Conservation (phyloP, 169 alveolate genomes). For the Ichthyophthirius multifiliis region DNA sequence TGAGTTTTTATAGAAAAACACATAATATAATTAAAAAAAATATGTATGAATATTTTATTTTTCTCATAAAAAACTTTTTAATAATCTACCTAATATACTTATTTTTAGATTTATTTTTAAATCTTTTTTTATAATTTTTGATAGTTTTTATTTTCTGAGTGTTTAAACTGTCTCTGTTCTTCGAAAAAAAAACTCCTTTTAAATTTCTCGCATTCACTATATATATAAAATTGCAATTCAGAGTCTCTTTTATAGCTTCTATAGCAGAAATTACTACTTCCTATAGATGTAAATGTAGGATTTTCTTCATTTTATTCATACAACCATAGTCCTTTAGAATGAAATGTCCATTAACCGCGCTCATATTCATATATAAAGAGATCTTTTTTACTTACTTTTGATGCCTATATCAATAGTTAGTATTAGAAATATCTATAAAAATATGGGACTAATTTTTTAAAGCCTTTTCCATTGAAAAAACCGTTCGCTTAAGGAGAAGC, state of each 20-base stretch:
- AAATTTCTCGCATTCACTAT: conserved; percentile 34
- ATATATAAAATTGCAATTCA: conserved; percentile 40
- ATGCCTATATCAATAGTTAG: conserved; percentile 7
- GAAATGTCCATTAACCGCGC: conserved; percentile 52
- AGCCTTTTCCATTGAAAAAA: conserved; percentile 54
- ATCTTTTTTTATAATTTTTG: no score
- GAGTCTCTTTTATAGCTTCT: conserved; percentile 61
- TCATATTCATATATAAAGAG: conserved; percentile 32
- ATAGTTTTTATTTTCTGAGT: neutral
- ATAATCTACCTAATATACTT: no score
- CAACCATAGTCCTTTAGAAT: conserved; percentile 64
- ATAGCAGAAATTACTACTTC: conserved; percentile 47
- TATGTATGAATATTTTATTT: no score
- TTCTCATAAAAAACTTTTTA: no score
- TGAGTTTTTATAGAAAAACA: no score
- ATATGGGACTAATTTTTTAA: conserved; percentile 54
- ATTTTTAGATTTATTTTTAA: no score
- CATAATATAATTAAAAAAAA: no score
- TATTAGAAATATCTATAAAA: conserved; percentile 53
- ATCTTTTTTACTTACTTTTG: neutral
- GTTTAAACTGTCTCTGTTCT: conserved; percentile 19
- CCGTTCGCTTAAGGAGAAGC: conserved; percentile 67
- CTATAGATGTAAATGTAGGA: conserved; percentile 39
- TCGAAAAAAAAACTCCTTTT: conserved; percentile 34
- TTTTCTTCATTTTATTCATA: conserved; percentile 27